These are phyloP conservation scores for Xylariaceae sp. DNA, from an alignment of 2,329 filamentous ascomycete species.

Conservation along the genomic window DNA sequence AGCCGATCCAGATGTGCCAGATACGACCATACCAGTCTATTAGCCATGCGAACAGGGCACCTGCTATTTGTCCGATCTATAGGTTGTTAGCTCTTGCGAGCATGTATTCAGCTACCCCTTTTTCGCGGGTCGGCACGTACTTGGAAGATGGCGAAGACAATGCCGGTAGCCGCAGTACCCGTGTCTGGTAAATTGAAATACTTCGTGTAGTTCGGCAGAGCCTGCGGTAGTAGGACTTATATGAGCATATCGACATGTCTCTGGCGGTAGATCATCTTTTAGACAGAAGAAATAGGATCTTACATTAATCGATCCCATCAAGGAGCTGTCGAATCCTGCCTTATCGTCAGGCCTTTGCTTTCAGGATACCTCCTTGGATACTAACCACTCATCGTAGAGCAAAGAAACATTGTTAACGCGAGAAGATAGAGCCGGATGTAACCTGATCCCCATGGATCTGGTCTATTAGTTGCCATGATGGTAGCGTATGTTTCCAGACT, in stretches of 20 bases:
- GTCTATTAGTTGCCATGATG: constrained; percentile 32
- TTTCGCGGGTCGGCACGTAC: constrained; percentile 10
- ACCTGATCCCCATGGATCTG: constrained; percentile 29
- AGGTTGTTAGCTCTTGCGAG: constrained; percentile 5
- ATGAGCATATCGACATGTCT: not conserved
- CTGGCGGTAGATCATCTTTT: not conserved
- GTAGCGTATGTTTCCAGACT: constrained; percentile 29
- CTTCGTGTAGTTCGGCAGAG: constrained; percentile 36
- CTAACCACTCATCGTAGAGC: constrained; percentile 39
- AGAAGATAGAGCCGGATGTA: constrained; percentile 31
- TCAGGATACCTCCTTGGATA: not conserved
- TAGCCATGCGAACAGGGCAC: constrained; percentile 39
- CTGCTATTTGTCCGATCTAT: constrained; percentile 39
- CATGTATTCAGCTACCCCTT: too few species aligned
- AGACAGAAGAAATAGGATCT: not conserved
- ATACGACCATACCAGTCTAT: constrained; percentile 42
- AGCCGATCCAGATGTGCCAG: constrained; percentile 41
- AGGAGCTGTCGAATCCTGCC: constrained; percentile 37
- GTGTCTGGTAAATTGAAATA: constrained; percentile 36
- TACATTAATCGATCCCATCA: constrained; percentile 43
- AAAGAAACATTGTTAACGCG: constrained; percentile 30
- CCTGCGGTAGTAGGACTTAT: constrained; percentile 10
- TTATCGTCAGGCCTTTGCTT: not conserved
- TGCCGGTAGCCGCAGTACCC: constrained; percentile 38
- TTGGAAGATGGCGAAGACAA: constrained; percentile 42